Percentiles rank a stretch among this genome's conserved stretches.
These are phyloP conservation scores for Geosiphon pyriformis DNA, from an alignment of 192 early-diverging fungal species.

Conservation along the genomic window DNA sequence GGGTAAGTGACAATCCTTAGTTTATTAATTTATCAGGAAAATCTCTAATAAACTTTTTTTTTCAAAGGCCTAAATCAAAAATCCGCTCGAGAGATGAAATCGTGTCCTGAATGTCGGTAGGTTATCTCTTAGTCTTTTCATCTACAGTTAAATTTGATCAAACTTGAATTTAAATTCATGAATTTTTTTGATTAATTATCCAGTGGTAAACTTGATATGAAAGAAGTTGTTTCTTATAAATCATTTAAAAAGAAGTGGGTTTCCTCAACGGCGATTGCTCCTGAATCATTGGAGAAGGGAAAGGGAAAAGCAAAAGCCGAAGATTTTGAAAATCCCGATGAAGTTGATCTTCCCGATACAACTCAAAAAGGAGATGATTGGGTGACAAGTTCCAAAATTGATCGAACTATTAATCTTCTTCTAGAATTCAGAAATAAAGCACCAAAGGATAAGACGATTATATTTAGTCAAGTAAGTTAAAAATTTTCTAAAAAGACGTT, in stretches of 20 bases:
- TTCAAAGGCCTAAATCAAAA: no score
- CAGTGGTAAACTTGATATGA: background rate
- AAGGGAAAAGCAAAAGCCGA: background rate
- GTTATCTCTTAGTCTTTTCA: background rate
- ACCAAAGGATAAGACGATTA: constrained; percentile 53
- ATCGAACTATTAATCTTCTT: constrained; percentile 38
- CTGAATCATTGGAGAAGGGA: background rate
- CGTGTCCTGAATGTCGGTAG: constrained; percentile 33
- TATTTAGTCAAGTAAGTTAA: constrained; percentile 63
- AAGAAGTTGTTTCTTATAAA: background rate
- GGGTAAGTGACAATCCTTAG: constrained; percentile 30
- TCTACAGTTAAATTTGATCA: background rate
- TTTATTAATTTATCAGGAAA: no score
- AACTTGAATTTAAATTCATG: no score
- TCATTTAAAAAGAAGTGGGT: background rate
- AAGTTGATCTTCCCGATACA: background rate
- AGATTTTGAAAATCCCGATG: background rate
- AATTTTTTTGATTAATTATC: no score
- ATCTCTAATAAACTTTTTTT: no score
- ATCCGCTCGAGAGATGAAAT: constrained; percentile 35
- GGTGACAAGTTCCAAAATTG: constrained; percentile 21
- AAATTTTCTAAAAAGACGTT: no score
- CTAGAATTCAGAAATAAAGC: constrained; percentile 33
- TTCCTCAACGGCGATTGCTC: background rate
- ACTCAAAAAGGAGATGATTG: background rate